Conservation (phyloP, 306 rosid species). For the Acacia melanoxylon region DNA sequence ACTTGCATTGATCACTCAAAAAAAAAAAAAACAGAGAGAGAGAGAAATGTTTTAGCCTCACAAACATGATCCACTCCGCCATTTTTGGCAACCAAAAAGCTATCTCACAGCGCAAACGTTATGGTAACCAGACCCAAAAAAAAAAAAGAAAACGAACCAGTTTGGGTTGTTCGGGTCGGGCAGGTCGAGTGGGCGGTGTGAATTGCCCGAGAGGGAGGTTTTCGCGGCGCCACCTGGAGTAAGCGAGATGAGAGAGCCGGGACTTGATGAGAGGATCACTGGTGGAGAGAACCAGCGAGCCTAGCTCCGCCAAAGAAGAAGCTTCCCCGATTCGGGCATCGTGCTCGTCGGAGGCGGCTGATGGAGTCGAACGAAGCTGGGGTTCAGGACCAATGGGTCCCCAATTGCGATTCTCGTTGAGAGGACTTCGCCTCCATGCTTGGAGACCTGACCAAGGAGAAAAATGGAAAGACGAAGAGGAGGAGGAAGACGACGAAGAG, state of each 20-base stretch:
- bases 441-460: slow-evolving; percentile 73
- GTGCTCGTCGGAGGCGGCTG: neutral
- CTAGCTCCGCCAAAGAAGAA: slow-evolving; percentile 78
- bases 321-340: slow-evolving; percentile 38
- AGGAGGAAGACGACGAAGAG: slow-evolving; percentile 24
- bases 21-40: too few species aligned
- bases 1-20: neutral
- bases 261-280: slow-evolving; percentile 72
- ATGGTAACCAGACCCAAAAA: neutral
- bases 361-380: slow-evolving; percentile 15
- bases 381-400: slow-evolving; percentile 68
- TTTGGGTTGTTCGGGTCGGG: slow-evolving; percentile 49
- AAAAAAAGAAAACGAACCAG: slow-evolving; percentile 62
- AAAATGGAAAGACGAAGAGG: slow-evolving; percentile 30
- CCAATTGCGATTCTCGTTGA: slow-evolving; percentile 71
- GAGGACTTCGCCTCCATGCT: slow-evolving; percentile 67
- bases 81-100: neutral
- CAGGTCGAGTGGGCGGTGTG: slow-evolving; percentile 52
- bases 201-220: slow-evolving; percentile 70
- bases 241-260: slow-evolving; percentile 77
- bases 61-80: neutral
- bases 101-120: neutral
- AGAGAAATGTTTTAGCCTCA: slow-evolving; percentile 5
- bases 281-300: slow-evolving; percentile 80
- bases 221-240: slow-evolving; percentile 61